These are phyloP conservation scores for Ceratocystis ficicola DNA, from an alignment of 2,329 filamentous ascomycete genomes.

Conservation along the genomic window DNA sequence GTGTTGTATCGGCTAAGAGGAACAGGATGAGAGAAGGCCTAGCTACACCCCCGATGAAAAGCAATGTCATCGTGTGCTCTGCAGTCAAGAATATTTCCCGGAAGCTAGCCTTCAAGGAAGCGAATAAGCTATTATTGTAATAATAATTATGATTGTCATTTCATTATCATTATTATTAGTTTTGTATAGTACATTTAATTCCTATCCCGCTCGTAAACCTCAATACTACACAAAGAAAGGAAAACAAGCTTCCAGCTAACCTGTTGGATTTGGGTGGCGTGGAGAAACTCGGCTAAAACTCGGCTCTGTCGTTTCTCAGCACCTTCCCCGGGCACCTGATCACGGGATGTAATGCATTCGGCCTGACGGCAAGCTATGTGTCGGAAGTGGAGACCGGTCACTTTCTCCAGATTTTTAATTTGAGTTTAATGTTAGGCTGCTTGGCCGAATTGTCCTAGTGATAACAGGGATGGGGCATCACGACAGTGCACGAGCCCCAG, in stretches of 20 bases:
- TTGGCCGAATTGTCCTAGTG: not conserved
- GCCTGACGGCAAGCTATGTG: not conserved
- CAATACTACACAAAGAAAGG: too few relatives aligned
- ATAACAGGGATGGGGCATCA: too few relatives aligned
- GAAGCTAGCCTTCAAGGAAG: not conserved
- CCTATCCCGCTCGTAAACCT: too few relatives aligned
- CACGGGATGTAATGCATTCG: not conserved
- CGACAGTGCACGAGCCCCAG: not conserved
- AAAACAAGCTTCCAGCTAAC: not conserved
- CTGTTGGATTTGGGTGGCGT: not conserved
- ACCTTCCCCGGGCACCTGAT: not conserved
- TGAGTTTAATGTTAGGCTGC: not conserved
- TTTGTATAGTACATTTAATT: too few relatives aligned
- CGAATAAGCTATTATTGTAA: too few relatives aligned
- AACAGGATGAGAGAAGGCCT: not conserved
- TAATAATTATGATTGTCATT: too few relatives aligned
- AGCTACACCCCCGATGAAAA: not conserved
- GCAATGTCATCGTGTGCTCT: not conserved
- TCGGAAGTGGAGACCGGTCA: not conserved
- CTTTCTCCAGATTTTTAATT: conserved; percentile 2
- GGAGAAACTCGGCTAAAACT: not conserved
- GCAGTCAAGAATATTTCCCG: conserved; percentile 18
- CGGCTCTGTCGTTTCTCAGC: not conserved
- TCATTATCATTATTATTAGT: too few relatives aligned
- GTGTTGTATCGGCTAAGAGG: conserved; percentile 9